Conservation (phyloP, 2,329 filamentous ascomycete species). For the Verticillium nubilum region DNA sequence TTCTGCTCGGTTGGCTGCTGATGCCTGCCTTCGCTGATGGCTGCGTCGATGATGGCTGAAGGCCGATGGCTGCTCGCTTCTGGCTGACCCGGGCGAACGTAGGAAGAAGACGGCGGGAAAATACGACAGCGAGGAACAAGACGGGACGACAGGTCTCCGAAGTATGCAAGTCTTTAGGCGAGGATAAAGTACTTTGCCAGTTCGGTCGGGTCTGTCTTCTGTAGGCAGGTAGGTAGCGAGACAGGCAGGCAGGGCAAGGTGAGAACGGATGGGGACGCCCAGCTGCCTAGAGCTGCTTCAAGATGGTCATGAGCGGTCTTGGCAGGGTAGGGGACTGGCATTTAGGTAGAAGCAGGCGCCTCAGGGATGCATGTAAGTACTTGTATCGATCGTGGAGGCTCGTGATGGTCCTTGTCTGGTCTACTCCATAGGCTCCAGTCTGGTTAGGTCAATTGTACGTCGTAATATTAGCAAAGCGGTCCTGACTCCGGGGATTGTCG, state of each 20-base stretch:
- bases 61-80: not conserved
- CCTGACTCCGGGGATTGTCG: not conserved
- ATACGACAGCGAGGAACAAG: slow-evolving; percentile 18
- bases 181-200: not conserved
- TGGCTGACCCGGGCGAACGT: not conserved
- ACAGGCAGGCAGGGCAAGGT: not conserved
- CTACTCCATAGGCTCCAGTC: not conserved
- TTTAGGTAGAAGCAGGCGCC: not conserved
- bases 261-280: not conserved
- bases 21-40: not conserved
- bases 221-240: not conserved
- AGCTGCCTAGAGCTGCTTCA: not conserved
- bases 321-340: not conserved
- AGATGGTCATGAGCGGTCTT: not conserved
- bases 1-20: not conserved
- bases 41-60: not conserved
- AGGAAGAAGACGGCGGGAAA: not conserved
- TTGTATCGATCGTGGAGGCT: not conserved
- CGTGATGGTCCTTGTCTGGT: not conserved
- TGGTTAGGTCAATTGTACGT: not conserved
- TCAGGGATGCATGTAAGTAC: not conserved
- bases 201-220: not conserved
- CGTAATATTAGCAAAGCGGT: not conserved
- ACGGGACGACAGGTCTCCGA: not conserved
- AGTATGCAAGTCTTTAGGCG: not conserved